These are phyloP conservation scores for Fistulina hepatica DNA, from an alignment of 1,284 basidiomycete species.

Conservation along the genomic window DNA sequence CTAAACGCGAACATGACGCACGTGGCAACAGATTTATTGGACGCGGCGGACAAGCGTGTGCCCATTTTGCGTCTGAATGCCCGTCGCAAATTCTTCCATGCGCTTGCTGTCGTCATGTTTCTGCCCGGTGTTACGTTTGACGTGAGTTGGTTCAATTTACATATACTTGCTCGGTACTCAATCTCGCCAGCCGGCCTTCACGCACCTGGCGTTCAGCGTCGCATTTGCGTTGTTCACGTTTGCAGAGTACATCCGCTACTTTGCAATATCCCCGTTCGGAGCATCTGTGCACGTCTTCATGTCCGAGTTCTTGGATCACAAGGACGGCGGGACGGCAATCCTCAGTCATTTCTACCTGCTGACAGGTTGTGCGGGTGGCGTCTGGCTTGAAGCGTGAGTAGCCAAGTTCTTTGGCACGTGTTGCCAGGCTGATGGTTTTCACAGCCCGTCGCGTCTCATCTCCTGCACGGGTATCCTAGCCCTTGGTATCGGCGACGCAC, in stretches of 20 bases:
- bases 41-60: conserved; percentile 79
- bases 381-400: conserved; percentile 91
- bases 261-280: conserved; percentile 94
- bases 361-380: conserved; percentile 84
- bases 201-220: conserved; percentile 86
- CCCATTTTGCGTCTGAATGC: conserved; percentile 89
- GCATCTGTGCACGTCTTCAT: conserved; percentile 93
- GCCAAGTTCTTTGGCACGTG: conserved; percentile 7
- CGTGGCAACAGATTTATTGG: conserved; percentile 73
- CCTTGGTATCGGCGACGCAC: conserved; percentile 88
- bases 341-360: conserved; percentile 95
- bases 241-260: conserved; percentile 93
- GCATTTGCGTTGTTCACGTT: conserved; percentile 94
- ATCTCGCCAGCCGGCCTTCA: conserved; percentile 76
- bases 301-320: conserved; percentile 93
- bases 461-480: conserved; percentile 86
- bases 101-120: conserved; percentile 91
- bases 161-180: conserved; percentile 6
- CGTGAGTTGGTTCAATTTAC: conserved; percentile 41
- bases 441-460: conserved; percentile 59
- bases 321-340: conserved; percentile 94
- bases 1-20: conserved; percentile 39
- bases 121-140: conserved; percentile 88
- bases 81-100: conserved; percentile 97
- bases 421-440: conserved; percentile 8